phyloP scores from a whole-genome alignment of 75 land plant species.

The Sequoia sempervirens region DNA sequence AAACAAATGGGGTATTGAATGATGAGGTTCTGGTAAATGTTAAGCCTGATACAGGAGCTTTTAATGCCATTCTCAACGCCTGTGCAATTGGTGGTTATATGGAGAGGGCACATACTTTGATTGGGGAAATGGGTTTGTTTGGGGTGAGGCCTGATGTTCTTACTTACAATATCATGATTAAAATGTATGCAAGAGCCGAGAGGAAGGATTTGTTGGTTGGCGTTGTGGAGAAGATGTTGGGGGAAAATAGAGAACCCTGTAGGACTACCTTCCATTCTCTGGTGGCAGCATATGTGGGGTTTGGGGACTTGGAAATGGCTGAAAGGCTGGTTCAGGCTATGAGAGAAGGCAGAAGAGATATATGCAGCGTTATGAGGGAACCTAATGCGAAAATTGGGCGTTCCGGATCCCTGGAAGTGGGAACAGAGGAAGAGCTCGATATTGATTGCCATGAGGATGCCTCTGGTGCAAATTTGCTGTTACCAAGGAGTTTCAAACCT shows the following conservation, averaged over 20 bases:
- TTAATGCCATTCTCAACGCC: slow-evolving; percentile 86
- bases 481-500: slow-evolving; percentile 44
- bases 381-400: background rate
- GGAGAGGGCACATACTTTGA: slow-evolving; percentile 40
- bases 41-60: slow-evolving; percentile 84
- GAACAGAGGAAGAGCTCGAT: background rate
- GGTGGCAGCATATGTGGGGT: slow-evolving; percentile 83
- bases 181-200: slow-evolving; percentile 65
- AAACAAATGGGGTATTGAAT: background rate
- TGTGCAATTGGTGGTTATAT: slow-evolving; percentile 68
- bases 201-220: slow-evolving; percentile 44
- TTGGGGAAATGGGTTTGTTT: slow-evolving; percentile 46
- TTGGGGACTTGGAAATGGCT: slow-evolving; percentile 72
- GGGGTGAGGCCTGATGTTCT: slow-evolving; percentile 62
- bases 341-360: slow-evolving; percentile 50
- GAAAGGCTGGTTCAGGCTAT: slow-evolving; percentile 68
- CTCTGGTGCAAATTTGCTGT: slow-evolving; percentile 23
- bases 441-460: background rate
- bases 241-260: slow-evolving; percentile 44
- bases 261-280: slow-evolving; percentile 72
- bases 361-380: slow-evolving; percentile 38
- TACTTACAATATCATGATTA: slow-evolving; percentile 88
- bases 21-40: slow-evolving; percentile 4
- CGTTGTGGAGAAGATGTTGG: slow-evolving; percentile 50
- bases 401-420: slow-evolving; percentile 6